These are phyloP conservation scores for Fomitopsis schrenkii DNA, from an alignment of 1,284 basidiomycete genomes.

Conservation along the genomic window DNA sequence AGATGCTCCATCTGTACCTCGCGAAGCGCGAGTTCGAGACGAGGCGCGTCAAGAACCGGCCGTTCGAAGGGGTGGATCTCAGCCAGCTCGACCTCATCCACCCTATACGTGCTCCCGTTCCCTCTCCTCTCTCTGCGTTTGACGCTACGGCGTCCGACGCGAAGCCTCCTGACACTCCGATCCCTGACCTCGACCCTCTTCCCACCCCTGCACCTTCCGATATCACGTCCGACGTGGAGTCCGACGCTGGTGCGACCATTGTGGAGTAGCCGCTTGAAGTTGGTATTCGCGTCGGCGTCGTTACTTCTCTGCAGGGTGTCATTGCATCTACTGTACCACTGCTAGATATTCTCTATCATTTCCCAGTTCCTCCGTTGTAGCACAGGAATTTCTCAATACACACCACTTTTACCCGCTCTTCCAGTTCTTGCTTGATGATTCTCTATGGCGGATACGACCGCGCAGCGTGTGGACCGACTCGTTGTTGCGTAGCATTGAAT, in stretches of 20 bases:
- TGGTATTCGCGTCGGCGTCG: not conserved
- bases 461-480: too few relatives aligned
- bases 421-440: too few relatives aligned
- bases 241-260: too few relatives aligned
- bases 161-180: not conserved
- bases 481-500: too few relatives aligned
- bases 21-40: constrained; percentile 66
- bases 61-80: constrained; percentile 67
- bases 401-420: too few relatives aligned
- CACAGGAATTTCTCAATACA: too few relatives aligned
- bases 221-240: too few relatives aligned
- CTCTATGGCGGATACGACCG: too few relatives aligned
- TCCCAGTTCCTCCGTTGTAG: not conserved
- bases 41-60: constrained; percentile 57
- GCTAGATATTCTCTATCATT: not conserved
- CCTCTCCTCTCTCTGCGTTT: not conserved
- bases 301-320: not conserved
- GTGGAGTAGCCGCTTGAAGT: too few relatives aligned
- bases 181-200: too few relatives aligned
- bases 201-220: too few relatives aligned
- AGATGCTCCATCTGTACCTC: constrained; percentile 63
- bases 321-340: not conserved
- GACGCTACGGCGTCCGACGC: not conserved
- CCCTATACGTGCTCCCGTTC: constrained; percentile 9
- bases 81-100: constrained; percentile 58